Conservation (phyloP, 225 moss, liverwort and hornwort species). For the Antitrichia curtipendula region DNA sequence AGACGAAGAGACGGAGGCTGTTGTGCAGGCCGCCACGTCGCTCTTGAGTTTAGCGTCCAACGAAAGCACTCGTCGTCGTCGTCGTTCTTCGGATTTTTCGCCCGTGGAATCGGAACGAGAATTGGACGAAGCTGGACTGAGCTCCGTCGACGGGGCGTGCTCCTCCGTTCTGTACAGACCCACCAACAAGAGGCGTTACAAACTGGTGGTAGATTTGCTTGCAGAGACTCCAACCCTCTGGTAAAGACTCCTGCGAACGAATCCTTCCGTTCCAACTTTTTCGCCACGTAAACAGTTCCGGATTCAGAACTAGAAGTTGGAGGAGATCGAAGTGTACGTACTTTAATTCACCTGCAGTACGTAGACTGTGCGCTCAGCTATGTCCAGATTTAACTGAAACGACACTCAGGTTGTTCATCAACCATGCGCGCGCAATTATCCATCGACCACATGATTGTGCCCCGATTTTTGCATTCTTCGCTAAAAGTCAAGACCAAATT, state of each 20-base stretch:
- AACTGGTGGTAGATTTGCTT: constrained; percentile 4
- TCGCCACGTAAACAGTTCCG: background rate
- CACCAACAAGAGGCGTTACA: constrained; percentile 15
- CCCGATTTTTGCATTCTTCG: background rate
- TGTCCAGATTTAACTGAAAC: background rate
- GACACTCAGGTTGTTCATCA: too few relatives aligned
- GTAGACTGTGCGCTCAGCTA: background rate
- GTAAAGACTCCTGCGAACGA: background rate
- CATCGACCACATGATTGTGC: too few relatives aligned
- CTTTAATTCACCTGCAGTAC: background rate
- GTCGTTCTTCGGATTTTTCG: background rate
- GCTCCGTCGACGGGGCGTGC: background rate
- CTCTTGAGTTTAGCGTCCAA: constrained; percentile 17
- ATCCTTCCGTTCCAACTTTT: background rate
- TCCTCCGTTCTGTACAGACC: constrained; percentile 20
- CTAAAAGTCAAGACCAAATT: background rate
- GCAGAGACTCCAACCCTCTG: background rate
- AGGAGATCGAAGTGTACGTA: background rate
- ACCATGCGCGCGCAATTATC: background rate
- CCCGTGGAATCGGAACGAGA: background rate
- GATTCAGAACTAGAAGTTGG: background rate
- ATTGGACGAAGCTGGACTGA: background rate
- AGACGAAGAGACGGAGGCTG: background rate
- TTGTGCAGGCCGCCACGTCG: constrained; percentile 11
- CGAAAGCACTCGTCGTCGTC: background rate